phyloP scores from a whole-genome alignment of 176 grass and related monocot species.

The Zoysia japonica region DNA sequence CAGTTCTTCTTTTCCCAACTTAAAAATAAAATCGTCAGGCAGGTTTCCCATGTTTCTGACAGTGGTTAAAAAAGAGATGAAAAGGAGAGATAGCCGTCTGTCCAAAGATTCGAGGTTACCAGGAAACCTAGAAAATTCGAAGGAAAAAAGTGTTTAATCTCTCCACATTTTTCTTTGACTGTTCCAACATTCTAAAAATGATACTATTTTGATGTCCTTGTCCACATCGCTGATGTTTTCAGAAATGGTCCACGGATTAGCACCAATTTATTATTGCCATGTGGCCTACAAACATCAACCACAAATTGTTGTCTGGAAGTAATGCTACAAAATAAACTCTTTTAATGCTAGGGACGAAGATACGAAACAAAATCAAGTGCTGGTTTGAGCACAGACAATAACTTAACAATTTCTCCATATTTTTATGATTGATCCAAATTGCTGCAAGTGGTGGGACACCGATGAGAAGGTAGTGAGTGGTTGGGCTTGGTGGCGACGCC shows the following conservation, averaged over 20 bases:
- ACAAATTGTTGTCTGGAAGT: slow-evolving; percentile 6
- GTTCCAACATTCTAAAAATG: not conserved
- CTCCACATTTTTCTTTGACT: not conserved
- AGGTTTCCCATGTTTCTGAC: too few species aligned
- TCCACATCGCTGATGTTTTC: slow-evolving; percentile 4
- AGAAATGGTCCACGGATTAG: slow-evolving; percentile 10
- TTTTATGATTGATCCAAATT: not conserved
- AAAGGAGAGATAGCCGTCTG: not conserved
- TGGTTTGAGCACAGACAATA: not conserved
- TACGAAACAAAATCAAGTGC: not conserved
- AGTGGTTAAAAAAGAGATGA: not conserved
- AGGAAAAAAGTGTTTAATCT: not conserved
- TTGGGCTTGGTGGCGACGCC: not conserved
- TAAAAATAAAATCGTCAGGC: too few species aligned
- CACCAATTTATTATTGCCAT: not conserved
- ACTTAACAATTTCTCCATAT: not conserved
- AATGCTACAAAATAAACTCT: not conserved
- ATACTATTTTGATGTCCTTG: not conserved
- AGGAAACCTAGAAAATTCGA: not conserved
- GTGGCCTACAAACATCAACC: not conserved
- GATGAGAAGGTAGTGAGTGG: slow-evolving; percentile 10
- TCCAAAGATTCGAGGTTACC: not conserved
- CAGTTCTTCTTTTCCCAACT: too few species aligned
- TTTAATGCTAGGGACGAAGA: not conserved
- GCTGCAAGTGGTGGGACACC: not conserved